Evolutionary conservation across 129 eudicot species (phyloP).

Genomic region (Chrysanthemum makinoi): DNA sequence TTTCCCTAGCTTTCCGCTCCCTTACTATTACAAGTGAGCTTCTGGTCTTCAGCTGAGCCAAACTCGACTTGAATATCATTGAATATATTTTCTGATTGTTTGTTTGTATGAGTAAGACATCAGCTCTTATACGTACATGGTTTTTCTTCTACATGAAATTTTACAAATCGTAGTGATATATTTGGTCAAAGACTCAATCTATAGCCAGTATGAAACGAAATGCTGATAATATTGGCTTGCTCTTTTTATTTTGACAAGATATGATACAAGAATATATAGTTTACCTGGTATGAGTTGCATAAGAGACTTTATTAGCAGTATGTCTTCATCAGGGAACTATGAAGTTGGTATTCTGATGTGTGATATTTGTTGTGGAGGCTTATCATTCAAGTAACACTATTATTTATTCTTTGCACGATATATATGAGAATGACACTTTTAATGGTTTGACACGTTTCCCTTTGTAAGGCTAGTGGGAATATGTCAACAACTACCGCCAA

Average conservation of each 20-base stretch:
- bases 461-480: not conserved
- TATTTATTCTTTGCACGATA: not conserved
- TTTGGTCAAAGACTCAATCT: not conserved
- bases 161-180: constrained; percentile 1
- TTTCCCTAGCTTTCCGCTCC: not conserved
- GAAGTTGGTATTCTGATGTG: not conserved
- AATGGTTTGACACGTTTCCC: not conserved
- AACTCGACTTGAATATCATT: constrained; percentile 1
- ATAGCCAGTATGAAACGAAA: constrained; percentile 4
- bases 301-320: constrained; percentile 13
- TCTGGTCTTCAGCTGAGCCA: not conserved
- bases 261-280: not conserved
- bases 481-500: too few relatives aligned
- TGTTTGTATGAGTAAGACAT: constrained; percentile 10
- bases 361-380: constrained; percentile 13
- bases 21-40: constrained; percentile 12
- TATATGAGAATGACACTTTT: not conserved
- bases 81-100: constrained; percentile 6
- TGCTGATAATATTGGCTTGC: constrained; percentile 17
- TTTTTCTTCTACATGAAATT: not conserved
- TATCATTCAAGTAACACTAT: not conserved
- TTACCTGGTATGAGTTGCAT: not conserved
- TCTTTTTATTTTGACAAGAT: constrained; percentile 5
- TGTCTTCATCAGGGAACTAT: not conserved
- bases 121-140: not conserved